Evolutionary conservation across 108 stramenopile genomes (phyloP).

Genomic region (Seminavis robusta): DNA sequence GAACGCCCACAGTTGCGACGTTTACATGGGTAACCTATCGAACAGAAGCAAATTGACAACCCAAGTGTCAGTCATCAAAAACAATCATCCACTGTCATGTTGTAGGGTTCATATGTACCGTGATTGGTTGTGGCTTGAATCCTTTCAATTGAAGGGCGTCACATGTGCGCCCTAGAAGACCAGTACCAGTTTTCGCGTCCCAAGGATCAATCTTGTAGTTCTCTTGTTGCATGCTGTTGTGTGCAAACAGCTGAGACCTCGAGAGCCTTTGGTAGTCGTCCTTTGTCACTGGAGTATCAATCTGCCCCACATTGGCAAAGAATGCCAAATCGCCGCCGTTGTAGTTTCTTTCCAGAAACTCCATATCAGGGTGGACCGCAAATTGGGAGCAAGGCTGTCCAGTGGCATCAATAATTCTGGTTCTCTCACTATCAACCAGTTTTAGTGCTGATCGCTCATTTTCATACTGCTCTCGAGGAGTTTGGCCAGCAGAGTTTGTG

Average conservation of each 20-base stretch:
- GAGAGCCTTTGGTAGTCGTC: conserved; percentile 2
- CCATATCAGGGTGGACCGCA: conserved; percentile 45
- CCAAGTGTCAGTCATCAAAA: background rate
- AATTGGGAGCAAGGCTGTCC: conserved; percentile 57
- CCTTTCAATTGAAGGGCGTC: background rate
- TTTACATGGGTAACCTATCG: too few species aligned
- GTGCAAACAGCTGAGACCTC: conserved; percentile 19
- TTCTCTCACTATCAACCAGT: background rate
- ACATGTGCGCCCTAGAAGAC: conserved; percentile 16
- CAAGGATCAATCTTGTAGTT: conserved; percentile 21
- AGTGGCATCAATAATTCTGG: conserved; percentile 13
- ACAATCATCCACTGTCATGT: conserved; percentile 1
- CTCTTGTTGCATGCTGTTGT: conserved; percentile 36
- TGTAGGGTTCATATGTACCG: background rate
- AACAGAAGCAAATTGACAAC: too few species aligned
- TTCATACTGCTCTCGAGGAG: conserved; percentile 14
- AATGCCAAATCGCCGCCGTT: conserved; percentile 57
- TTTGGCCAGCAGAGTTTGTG: background rate
- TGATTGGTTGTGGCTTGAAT: conserved; percentile 3
- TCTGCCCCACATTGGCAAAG: conserved; percentile 66
- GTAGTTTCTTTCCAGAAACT: conserved; percentile 40
- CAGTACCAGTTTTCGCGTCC: conserved; percentile 12
- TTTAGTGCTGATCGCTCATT: conserved; percentile 9
- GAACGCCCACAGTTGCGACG: too few species aligned
- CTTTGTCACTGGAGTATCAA: conserved; percentile 25